phyloP scores from a whole-genome alignment of 2,329 filamentous ascomycete species.

The Neonectria magnoliae region DNA sequence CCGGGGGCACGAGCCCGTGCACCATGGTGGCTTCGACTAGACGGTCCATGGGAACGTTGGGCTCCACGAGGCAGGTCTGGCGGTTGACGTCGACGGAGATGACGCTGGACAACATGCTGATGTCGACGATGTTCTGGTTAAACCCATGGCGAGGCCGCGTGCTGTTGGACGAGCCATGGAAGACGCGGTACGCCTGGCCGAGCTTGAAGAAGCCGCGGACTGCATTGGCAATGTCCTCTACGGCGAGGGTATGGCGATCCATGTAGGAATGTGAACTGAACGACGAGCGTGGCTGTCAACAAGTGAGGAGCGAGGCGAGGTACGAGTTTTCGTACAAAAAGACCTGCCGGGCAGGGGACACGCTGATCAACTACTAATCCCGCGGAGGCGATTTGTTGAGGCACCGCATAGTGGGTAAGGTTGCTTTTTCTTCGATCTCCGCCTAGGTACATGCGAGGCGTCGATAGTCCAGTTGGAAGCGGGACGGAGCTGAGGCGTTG shows the following conservation, averaged over 20 bases:
- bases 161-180: constrained; percentile 78
- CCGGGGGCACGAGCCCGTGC: constrained; percentile 67
- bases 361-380: background rate
- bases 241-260: constrained; percentile 58
- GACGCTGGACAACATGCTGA: constrained; percentile 31
- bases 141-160: constrained; percentile 62
- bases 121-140: constrained; percentile 32
- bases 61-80: constrained; percentile 62
- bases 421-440: background rate
- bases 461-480: constrained; percentile 2
- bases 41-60: constrained; percentile 75
- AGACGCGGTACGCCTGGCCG: constrained; percentile 71
- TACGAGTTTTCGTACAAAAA: background rate
- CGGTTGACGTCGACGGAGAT: constrained; percentile 16
- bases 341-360: background rate
- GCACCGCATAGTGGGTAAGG: background rate
- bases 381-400: background rate
- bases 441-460: constrained; percentile 7
- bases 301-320: background rate
- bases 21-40: constrained; percentile 67
- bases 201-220: constrained; percentile 57
- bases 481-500: background rate
- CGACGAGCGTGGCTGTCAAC: background rate
- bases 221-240: constrained; percentile 54
- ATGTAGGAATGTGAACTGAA: constrained; percentile 40